Percentiles rank a stretch among this genome's conserved stretches.
Conservation (phyloP, 352 stramenopile genomes). For the Globisporangium mamillatum region DNA sequence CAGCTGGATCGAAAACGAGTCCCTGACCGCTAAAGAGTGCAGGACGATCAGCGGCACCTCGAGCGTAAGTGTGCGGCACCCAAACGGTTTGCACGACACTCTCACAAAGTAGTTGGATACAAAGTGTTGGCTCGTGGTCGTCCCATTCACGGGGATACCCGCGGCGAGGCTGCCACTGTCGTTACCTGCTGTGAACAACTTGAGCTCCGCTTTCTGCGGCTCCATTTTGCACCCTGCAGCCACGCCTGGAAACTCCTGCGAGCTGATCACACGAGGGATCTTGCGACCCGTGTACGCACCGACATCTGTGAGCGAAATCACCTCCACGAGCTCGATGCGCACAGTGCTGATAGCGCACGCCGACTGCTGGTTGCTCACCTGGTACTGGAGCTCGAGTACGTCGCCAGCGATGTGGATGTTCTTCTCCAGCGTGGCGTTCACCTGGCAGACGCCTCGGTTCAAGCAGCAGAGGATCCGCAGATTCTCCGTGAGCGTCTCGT, state of each 20-base stretch:
- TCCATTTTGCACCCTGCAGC: constrained; percentile 5
- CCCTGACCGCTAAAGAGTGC: constrained; percentile 9
- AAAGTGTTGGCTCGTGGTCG: constrained; percentile 16
- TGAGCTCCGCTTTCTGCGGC: constrained; percentile 5
- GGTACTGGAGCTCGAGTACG: constrained; percentile 13
- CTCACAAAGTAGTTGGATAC: constrained; percentile 5
- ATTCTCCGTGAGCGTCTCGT: constrained; percentile 10
- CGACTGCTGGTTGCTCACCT: constrained; percentile 11
- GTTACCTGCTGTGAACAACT: not conserved
- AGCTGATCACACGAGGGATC: constrained; percentile 5
- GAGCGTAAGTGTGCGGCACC: constrained; percentile 3
- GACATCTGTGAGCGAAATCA: constrained; percentile 12
- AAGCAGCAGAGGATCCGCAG: constrained; percentile 18
- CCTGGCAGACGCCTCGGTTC: constrained; percentile 3
- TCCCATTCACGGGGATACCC: not conserved
- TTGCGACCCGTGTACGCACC: constrained; percentile 8
- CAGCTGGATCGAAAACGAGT: constrained; percentile 9
- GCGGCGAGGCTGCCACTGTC: no score
- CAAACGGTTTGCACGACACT: constrained; percentile 15
- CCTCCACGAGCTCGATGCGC: constrained; percentile 15
- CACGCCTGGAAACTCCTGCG: constrained; percentile 12
- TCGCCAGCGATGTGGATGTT: constrained; percentile 11
- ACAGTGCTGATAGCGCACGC: constrained; percentile 5
- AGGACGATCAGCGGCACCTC: constrained; percentile 16
- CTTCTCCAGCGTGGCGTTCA: constrained; percentile 4